Conservation (phyloP, 2,329 filamentous ascomycete genomes). For the Alternaria metachromatica region DNA sequence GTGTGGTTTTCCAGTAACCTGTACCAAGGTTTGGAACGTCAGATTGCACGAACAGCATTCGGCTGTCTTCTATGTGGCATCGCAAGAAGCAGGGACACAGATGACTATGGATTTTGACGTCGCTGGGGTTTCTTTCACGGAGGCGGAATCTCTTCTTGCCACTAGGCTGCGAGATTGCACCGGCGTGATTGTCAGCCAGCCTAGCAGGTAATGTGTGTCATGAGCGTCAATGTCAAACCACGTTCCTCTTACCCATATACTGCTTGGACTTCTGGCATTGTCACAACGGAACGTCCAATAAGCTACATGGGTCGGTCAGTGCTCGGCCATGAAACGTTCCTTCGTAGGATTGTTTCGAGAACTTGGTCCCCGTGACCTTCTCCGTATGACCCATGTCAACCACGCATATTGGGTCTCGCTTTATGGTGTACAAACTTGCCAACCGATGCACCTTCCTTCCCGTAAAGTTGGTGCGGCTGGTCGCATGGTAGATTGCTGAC, state of each 20-base stretch:
- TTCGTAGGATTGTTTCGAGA: neutral
- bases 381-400: constrained; percentile 6
- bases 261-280: neutral
- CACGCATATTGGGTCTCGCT: neutral
- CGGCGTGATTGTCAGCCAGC: neutral
- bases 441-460: constrained; percentile 3
- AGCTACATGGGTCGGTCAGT: neutral
- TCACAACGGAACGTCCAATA: neutral
- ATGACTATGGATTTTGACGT: neutral
- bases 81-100: neutral
- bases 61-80: neutral
- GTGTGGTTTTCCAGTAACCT: constrained; percentile 17
- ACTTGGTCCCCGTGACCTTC: neutral
- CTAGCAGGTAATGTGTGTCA: neutral
- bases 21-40: neutral
- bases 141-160: neutral
- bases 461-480: neutral
- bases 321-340: neutral
- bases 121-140: neutral
- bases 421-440: neutral
- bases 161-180: neutral
- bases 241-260: neutral
- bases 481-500: constrained; percentile 10
- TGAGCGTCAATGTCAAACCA: neutral
- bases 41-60: neutral